Evolutionary conservation across 768 basidiomycete species (phyloP).

Genomic region (Kwoniella heveanensis): DNA sequence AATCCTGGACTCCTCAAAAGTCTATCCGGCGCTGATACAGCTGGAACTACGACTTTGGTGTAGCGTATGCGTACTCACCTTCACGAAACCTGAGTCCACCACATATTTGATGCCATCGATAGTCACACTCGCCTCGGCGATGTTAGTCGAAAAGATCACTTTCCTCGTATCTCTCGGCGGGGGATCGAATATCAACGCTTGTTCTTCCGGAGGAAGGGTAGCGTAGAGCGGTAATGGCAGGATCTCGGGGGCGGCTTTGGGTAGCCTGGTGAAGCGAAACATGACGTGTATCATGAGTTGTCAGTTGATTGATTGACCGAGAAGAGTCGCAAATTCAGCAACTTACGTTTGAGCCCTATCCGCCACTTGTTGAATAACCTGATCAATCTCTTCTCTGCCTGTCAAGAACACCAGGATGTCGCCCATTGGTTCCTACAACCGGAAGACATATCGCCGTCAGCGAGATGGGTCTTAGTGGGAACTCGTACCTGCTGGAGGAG

Average conservation of each 20-base stretch:
- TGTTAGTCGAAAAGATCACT: constrained; percentile 90
- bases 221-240: constrained; percentile 80
- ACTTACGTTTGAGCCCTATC: constrained; percentile 75
- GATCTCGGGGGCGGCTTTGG: constrained; percentile 62
- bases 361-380: constrained; percentile 74
- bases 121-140: constrained; percentile 96
- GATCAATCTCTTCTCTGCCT: constrained; percentile 93
- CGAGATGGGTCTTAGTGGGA: too few species aligned
- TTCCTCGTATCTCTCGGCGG: constrained; percentile 77
- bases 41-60: background rate
- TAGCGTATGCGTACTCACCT: constrained; percentile 61
- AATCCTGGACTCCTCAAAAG: too few species aligned
- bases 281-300: too few species aligned
- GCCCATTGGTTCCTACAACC: constrained; percentile 71
- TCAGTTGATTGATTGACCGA: too few species aligned
- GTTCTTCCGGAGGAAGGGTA: constrained; percentile 83
- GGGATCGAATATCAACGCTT: constrained; percentile 79
- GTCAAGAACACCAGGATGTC: constrained; percentile 94
- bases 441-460: too few species aligned
- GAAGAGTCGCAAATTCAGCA: too few species aligned
- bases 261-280: too few species aligned
- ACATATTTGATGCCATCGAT: constrained; percentile 95
- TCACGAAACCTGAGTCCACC: constrained; percentile 91
- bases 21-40: too few species aligned
- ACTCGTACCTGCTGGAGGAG: too few species aligned